Conservation (phyloP, 1,284 basidiomycete species). For the Amylostereum chailletii region DNA sequence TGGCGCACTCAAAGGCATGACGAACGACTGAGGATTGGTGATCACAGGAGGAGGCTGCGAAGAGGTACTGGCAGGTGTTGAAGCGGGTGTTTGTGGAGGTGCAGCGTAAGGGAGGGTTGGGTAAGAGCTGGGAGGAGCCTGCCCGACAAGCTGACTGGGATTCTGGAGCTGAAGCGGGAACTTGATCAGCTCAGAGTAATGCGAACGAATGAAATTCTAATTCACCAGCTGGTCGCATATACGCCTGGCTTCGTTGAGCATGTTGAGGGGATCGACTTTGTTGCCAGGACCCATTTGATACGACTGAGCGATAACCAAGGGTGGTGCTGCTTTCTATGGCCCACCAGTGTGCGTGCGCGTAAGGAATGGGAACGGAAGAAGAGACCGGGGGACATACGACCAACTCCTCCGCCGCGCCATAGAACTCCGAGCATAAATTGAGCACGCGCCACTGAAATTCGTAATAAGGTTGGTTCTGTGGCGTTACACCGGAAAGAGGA, state of each 20-base stretch:
- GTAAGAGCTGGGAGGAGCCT: slow-evolving; percentile 54
- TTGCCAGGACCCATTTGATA: slow-evolving; percentile 62
- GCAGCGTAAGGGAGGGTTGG: slow-evolving; percentile 13
- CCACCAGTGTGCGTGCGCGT: slow-evolving; percentile 8
- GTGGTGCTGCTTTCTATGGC: slow-evolving; percentile 59
- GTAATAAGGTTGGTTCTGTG: slow-evolving; percentile 69
- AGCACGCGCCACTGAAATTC: slow-evolving; percentile 79
- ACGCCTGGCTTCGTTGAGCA: slow-evolving; percentile 68
- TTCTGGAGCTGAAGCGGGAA: slow-evolving; percentile 48
- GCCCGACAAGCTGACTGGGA: slow-evolving; percentile 53
- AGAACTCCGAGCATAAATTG: slow-evolving; percentile 75
- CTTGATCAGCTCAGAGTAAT: slow-evolving; percentile 7
- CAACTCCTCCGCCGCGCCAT: slow-evolving; percentile 74
- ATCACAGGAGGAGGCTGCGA: slow-evolving; percentile 33
- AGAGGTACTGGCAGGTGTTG: not conserved
- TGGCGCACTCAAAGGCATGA: slow-evolving; percentile 47
- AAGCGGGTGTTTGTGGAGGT: not conserved
- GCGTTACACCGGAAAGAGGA: slow-evolving; percentile 28
- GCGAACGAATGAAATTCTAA: slow-evolving; percentile 2
- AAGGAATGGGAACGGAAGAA: not conserved
- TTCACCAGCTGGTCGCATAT: slow-evolving; percentile 68
- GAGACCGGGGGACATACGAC: slow-evolving; percentile 42
- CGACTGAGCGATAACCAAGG: slow-evolving; percentile 68
- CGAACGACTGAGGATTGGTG: slow-evolving; percentile 61
- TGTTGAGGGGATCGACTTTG: slow-evolving; percentile 62